A percentile compares a stretch with the other conserved stretches of the same genome.
Conservation (phyloP, 2,329 filamentous ascomycete species). For the Fusarium buharicum region DNA sequence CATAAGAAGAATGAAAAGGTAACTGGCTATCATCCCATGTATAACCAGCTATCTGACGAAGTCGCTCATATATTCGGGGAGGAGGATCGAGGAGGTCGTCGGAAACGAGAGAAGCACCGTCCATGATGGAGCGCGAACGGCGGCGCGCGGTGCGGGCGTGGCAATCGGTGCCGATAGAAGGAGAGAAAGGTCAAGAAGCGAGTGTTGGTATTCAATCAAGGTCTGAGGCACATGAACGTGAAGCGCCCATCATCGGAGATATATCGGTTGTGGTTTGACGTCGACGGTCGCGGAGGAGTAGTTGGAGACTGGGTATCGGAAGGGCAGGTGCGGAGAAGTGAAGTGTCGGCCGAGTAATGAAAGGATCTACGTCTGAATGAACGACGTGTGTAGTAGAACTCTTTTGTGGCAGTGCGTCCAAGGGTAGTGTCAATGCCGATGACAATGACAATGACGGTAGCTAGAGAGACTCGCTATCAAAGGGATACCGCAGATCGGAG, state of each 20-base stretch:
- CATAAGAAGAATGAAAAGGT: conserved; percentile 77
- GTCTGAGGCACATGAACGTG: conserved; percentile 42
- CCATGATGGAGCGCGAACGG: conserved; percentile 57
- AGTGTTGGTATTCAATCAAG: conserved; percentile 45
- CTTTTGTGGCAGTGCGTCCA: conserved; percentile 19
- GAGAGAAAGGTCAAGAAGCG: conserved; percentile 34
- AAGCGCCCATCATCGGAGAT: conserved; percentile 50
- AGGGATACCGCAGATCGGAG: conserved; percentile 13
- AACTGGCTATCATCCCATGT: conserved; percentile 75
- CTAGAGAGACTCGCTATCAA: conserved; percentile 19
- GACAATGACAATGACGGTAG: conserved; percentile 24
- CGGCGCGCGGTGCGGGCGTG: conserved; percentile 38
- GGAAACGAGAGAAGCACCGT: conserved; percentile 59
- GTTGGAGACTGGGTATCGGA: conserved; percentile 3
- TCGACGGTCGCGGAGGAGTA: conserved; percentile 13
- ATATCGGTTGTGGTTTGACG: conserved; percentile 29
- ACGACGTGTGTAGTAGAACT: conserved; percentile 21
- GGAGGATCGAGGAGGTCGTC: conserved; percentile 72
- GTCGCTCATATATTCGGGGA: conserved; percentile 75
- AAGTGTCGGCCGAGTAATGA: conserved; percentile 1
- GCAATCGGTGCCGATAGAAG: conserved; percentile 34
- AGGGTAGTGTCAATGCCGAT: conserved; percentile 4
- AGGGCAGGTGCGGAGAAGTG: conserved; percentile 10
- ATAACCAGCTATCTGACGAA: conserved; percentile 78
- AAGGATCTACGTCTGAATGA: conserved; percentile 33